These are phyloP conservation scores for Tricholomella constricta DNA, from an alignment of 768 basidiomycete genomes.

Conservation along the genomic window DNA sequence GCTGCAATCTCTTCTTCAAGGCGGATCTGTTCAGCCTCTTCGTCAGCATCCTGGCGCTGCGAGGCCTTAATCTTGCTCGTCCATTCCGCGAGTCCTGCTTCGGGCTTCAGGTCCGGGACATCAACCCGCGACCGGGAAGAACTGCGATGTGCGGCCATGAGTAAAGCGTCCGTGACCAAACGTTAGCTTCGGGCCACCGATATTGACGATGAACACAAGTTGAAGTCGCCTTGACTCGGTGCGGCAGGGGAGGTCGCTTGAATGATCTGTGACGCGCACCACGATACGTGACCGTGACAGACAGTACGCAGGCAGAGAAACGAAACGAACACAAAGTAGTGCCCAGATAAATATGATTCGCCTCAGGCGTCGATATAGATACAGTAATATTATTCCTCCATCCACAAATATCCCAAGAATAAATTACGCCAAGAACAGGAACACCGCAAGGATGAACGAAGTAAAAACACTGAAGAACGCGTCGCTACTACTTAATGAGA, in stretches of 20 bases:
- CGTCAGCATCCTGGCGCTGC: slow-evolving; percentile 80
- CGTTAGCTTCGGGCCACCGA: background rate
- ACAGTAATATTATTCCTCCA: too few relatives aligned
- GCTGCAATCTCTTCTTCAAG: slow-evolving; percentile 66
- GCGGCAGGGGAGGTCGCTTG: background rate
- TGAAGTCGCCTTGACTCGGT: background rate
- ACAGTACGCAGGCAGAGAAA: background rate
- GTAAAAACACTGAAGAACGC: background rate
- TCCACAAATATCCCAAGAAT: background rate
- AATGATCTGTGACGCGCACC: too few relatives aligned
- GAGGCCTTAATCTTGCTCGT: slow-evolving; percentile 76
- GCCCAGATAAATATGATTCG: too few relatives aligned
- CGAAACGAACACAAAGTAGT: too few relatives aligned
- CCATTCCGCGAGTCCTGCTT: slow-evolving; percentile 79
- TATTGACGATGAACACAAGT: background rate
- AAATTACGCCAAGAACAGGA: background rate
- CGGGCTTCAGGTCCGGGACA: slow-evolving; percentile 49
- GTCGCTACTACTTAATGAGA: background rate
- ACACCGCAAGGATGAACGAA: background rate
- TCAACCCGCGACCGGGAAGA: slow-evolving; percentile 28
- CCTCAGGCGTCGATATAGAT: too few relatives aligned
- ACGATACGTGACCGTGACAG: background rate
- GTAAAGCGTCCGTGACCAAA: background rate
- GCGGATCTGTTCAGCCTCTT: slow-evolving; percentile 72
- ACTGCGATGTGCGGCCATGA: slow-evolving; percentile 10